These are phyloP conservation scores for Citrullus amarus DNA, from an alignment of 306 rosid species.

Conservation along the genomic window DNA sequence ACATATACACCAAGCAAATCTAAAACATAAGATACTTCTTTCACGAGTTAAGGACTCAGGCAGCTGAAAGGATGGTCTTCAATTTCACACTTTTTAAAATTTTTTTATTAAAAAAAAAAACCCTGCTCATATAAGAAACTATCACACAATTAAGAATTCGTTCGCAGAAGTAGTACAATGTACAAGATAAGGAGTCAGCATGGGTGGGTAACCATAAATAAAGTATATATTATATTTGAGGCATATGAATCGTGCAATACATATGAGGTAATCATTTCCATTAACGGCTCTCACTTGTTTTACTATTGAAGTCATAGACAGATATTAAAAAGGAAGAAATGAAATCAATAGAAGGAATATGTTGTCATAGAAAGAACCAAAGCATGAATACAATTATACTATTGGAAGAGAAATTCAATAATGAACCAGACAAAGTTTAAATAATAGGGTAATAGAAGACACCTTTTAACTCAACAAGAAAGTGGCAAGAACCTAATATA, in stretches of 20 bases:
- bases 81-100: background rate
- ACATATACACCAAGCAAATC: background rate
- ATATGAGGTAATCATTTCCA: background rate
- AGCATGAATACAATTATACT: background rate
- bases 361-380: background rate
- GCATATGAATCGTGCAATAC: background rate
- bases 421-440: background rate
- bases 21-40: background rate
- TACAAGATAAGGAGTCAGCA: background rate
- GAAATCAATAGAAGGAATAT: background rate
- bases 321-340: background rate
- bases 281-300: background rate
- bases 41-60: background rate
- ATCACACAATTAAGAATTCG: background rate
- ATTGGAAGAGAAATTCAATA: background rate
- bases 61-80: background rate
- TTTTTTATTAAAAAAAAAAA: background rate
- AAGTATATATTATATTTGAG: background rate
- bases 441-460: background rate
- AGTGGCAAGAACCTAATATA: background rate
- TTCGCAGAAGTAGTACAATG: background rate
- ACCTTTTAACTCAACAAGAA: background rate
- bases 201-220: background rate
- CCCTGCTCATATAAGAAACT: background rate
- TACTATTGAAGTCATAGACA: background rate